These are phyloP conservation scores for Aspergillus biplanus DNA, from an alignment of 495 filamentous ascomycete species.

Conservation along the genomic window DNA sequence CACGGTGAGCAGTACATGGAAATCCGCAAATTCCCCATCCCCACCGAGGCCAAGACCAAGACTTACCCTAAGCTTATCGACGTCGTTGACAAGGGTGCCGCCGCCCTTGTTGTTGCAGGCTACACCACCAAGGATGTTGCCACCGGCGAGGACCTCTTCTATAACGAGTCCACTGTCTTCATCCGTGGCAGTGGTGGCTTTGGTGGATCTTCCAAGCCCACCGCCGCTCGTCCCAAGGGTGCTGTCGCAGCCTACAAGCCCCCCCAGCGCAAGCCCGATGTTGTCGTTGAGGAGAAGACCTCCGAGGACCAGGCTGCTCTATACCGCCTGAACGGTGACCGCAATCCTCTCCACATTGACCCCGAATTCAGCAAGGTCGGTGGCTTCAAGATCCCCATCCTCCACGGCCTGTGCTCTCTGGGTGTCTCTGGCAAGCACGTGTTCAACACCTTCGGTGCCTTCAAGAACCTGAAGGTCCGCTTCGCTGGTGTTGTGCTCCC, in stretches of 20 bases:
- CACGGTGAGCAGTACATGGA: constrained; percentile 99
- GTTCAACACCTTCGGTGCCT: constrained; percentile 78
- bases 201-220: constrained; percentile 79
- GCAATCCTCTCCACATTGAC: constrained; percentile 94
- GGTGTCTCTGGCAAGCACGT: constrained; percentile 91
- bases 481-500: constrained; percentile 93
- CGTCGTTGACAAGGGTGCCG: constrained; percentile 93
- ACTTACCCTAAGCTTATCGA: constrained; percentile 88
- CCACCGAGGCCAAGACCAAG: constrained; percentile 78
- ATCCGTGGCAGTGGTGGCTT: constrained; percentile 93
- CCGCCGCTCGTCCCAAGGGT: constrained; percentile 68
- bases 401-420: constrained; percentile 96
- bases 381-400: constrained; percentile 92
- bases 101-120: constrained; percentile 80
- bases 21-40: constrained; percentile 91
- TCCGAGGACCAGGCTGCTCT: constrained; percentile 91
- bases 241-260: constrained; percentile 78
- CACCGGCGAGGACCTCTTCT: constrained; percentile 89
- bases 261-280: constrained; percentile 77
- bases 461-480: constrained; percentile 93
- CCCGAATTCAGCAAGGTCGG: constrained; percentile 93
- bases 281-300: constrained; percentile 85
- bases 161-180: constrained; percentile 93
- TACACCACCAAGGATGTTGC: constrained; percentile 77
- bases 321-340: constrained; percentile 93